Evolutionary conservation across 2,329 filamentous ascomycete genomes (phyloP).

Genomic region (Fusarium hostae): DNA sequence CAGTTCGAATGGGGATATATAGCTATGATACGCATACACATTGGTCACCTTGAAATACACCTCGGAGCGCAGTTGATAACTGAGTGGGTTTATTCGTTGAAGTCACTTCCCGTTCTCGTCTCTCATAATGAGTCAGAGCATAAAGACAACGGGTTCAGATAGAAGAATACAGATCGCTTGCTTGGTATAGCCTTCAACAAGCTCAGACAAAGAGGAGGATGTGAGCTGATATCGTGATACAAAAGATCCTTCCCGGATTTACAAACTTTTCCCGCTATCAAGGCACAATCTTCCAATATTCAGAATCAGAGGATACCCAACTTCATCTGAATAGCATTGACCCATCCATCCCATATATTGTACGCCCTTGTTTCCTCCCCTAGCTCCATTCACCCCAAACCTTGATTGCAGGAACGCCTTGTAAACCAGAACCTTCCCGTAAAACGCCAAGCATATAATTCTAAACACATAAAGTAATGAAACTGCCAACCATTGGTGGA

Average conservation of each 20-base stretch:
- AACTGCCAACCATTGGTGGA: conserved; percentile 2
- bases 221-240: conserved; percentile 30
- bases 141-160: neutral
- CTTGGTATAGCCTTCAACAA: conserved; percentile 18
- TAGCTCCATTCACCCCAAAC: neutral
- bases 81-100: neutral
- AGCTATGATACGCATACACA: neutral
- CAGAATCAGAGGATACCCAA: neutral
- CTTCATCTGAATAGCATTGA: neutral
- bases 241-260: conserved; percentile 18
- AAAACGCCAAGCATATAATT: conserved; percentile 23
- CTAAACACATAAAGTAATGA: conserved; percentile 2
- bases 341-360: neutral
- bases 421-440: conserved; percentile 17
- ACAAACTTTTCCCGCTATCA: conserved; percentile 21
- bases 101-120: neutral
- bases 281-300: conserved; percentile 2
- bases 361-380: conserved; percentile 8
- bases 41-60: neutral
- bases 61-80: neutral
- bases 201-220: conserved; percentile 27
- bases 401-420: conserved; percentile 29
- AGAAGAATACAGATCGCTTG: conserved; percentile 16
- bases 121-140: neutral
- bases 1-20: neutral